Base-by-base conservation (phyloP, 441 rosid species). In the Mallotus japonicus region DNA sequence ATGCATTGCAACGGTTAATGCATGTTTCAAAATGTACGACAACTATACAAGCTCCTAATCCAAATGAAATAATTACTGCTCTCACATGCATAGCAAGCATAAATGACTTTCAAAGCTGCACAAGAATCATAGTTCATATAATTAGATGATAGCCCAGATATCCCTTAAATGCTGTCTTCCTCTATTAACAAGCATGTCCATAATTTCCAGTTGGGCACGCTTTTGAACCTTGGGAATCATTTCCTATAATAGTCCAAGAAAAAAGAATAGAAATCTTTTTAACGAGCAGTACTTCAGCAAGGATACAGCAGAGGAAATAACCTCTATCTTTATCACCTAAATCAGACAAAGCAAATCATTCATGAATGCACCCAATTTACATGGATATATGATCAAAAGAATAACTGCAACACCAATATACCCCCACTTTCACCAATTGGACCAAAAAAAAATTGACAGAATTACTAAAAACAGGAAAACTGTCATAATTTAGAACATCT, bases 401-500 rank as follows among this genome's bases (percentile, higher is more conserved):
- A 20, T 74, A 11, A 49, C 13, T 42, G 32, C 16, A 13, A 67
- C 69, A 50, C 1, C 17, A 51, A 24, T 28, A 61, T 61, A 44
- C 22, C 53, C 40, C 9, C 8, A 3, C 15, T 60, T 56, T 34
- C 64, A 75, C 28, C 54, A 60, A 37, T 37, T 28, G 9, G 13
- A 58, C 50, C 5, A 44, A 15, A 70, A 44, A 47, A 28, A 20
- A 37, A 67, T 67, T 67, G 51, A 67, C 7, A 50, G 51, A 22
- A 7, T 20, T 11, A 54, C 28, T 3, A 57, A 47, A 16, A 49
- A 17, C n/a, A 37, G 62, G 62, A 37, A 49, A 56, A 37, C 6
- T 37, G 37, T 28, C 16, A 67, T 55, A 61, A 19, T 64, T 65
- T 66, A 69, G n/a, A 60, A 49, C 57, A 65, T 65, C 60, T 77